These are phyloP conservation scores for Dalechampia spathulata DNA, from an alignment of 441 rosid species.

Conservation along the genomic window DNA sequence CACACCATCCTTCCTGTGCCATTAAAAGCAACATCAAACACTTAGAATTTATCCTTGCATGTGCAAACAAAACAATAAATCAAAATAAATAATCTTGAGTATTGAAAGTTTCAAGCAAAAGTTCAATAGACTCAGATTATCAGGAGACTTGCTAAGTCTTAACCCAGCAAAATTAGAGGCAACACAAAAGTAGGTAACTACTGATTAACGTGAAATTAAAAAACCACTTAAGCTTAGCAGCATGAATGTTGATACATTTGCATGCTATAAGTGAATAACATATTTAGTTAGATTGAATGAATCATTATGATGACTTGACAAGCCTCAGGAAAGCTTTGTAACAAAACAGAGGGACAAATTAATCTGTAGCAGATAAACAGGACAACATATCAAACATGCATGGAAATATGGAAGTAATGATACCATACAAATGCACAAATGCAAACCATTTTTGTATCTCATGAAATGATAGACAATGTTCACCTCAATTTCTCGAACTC, in stretches of 20 bases:
- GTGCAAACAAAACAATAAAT: background rate
- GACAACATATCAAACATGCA: no score
- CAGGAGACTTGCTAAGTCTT: background rate
- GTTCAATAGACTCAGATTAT: background rate
- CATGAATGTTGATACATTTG: background rate
- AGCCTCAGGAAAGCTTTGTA: no score
- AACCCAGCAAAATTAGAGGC: background rate
- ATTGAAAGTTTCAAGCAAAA: no score
- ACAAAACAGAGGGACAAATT: no score
- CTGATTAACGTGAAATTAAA: no score
- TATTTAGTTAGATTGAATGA: no score
- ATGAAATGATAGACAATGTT: background rate
- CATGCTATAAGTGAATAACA: background rate
- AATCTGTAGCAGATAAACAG: no score
- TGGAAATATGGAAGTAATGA: background rate
- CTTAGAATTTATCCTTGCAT: slow-evolving; percentile 2
- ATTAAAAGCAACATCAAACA: slow-evolving; percentile 16
- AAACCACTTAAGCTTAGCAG: no score
- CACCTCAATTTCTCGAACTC: slow-evolving; percentile 90
- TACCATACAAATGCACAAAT: background rate
- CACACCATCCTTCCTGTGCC: slow-evolving; percentile 96
- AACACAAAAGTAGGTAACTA: background rate
- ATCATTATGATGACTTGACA: background rate
- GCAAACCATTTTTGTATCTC: background rate
- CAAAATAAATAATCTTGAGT: background rate